Evolutionary conservation across 2,329 filamentous ascomycete genomes (phyloP).

Genomic region (Neofusicoccum ribis): DNA sequence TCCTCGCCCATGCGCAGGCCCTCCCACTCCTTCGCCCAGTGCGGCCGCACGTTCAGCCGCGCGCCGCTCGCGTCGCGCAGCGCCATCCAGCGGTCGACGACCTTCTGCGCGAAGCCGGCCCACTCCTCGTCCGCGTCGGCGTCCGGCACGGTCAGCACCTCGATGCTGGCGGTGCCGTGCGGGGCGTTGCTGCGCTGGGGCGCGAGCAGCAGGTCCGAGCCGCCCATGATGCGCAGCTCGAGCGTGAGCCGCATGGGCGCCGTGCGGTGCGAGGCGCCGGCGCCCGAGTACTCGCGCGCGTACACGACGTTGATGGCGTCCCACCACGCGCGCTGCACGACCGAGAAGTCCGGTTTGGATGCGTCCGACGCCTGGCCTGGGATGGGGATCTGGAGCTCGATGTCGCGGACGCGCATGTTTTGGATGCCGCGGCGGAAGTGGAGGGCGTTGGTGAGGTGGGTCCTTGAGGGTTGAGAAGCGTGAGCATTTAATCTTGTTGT

Average conservation of each 20-base stretch:
- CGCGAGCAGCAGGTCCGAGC: too few species aligned
- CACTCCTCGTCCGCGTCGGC: constrained; percentile 42
- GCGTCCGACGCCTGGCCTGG: constrained; percentile 34
- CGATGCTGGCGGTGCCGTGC: constrained; percentile 45
- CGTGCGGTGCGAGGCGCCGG: not conserved
- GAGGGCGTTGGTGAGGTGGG: constrained; percentile 46
- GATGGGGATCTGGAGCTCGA: constrained; percentile 49
- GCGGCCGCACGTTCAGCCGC: too few species aligned
- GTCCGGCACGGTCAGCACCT: constrained; percentile 46
- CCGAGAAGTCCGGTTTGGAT: constrained; percentile 42
- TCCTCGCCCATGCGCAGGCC: constrained; percentile 32
- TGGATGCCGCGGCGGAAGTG: constrained; percentile 52
- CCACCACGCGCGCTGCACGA: constrained; percentile 53
- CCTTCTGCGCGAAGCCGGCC: constrained; percentile 43
- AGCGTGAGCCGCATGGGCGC: constrained; percentile 42
- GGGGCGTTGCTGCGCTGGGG: too few species aligned
- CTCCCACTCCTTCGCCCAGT: constrained; percentile 44
- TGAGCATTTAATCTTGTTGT: too few species aligned
- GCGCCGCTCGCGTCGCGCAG: constrained; percentile 19
- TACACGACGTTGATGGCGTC: constrained; percentile 51
- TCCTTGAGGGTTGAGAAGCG: constrained; percentile 20
- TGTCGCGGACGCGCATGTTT: constrained; percentile 49
- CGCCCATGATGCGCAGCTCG: too few species aligned
- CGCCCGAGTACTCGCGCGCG: not conserved
- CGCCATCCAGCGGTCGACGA: constrained; percentile 45